Base-by-base conservation (phyloP, 2,329 filamentous ascomycete genomes). In the Aspergillus proliferans region DNA sequence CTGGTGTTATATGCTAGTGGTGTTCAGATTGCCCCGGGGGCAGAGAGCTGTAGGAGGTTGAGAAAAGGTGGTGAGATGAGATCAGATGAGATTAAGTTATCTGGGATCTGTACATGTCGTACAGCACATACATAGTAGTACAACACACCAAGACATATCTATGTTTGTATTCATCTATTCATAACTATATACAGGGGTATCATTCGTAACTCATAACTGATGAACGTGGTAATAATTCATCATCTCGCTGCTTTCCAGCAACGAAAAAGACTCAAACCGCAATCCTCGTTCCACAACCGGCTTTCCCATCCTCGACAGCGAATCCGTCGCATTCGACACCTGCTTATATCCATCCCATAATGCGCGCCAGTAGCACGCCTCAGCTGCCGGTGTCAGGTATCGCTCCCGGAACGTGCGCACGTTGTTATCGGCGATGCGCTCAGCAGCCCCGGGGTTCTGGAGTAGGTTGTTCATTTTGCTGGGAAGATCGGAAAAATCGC, bases 401-500 rank as follows among this genome's bases (percentile, higher is more conserved):
- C 70, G 60, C 47, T 76, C 69, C 15, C 71, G 65, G 54, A 76
- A 76, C 9, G 60, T 64, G 46, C 55, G 58, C 4, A 69, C 63
- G 42, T 58, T 69, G 48, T 76, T 73, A 21, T 69, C 59, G 18
- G 74, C 74, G 36, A 78, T 76, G 36, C 52, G 53, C 52, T 70
- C 57, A 5, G 73, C 71, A 8, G 63, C 58, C 2, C 61, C 52
- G 6, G 61, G 60, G 50, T 74, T 53, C 6, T 50, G 49, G 14
- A 69, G 52, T 15, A 74, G 56, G n/a, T 60, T 57, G 3, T 68
- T 40, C 45, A 71, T 63, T 24, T 57, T 64, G 30, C 58, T 50
- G 9, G 59, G 54, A 53, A 80, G 70, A 53, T 83, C 79, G 52
- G 76, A 77, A 62, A 80, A 83, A 58, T 76, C 70, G 19, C 65